Evolutionary conservation across 2,329 filamentous ascomycete species (phyloP).

Genomic region (Sporothrix inflata): DNA sequence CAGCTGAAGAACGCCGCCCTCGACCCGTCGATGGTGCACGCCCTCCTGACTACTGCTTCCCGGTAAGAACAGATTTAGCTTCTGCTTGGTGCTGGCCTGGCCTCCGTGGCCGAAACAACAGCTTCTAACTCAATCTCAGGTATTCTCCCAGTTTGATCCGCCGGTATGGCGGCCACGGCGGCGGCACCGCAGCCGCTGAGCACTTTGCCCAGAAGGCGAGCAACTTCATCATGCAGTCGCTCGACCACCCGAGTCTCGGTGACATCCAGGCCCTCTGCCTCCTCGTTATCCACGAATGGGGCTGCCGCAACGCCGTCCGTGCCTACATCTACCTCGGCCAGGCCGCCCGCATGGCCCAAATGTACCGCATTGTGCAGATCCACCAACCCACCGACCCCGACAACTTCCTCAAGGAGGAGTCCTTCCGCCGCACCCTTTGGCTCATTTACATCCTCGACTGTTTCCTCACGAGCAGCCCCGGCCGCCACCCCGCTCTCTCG

Average conservation of each 20-base stretch:
- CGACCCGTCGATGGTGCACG: constrained; percentile 61
- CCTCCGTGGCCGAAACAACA: background rate
- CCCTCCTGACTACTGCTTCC: constrained; percentile 60
- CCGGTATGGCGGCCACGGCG: constrained; percentile 58
- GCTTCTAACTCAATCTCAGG: constrained; percentile 40
- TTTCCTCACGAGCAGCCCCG: constrained; percentile 64
- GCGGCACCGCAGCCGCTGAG: constrained; percentile 58
- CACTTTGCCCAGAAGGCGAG: constrained; percentile 63
- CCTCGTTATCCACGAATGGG: constrained; percentile 66
- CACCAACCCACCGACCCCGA: constrained; percentile 57
- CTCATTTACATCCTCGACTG: constrained; percentile 66
- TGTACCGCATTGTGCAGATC: constrained; percentile 63
- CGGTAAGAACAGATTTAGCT: constrained; percentile 48
- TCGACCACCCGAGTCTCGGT: constrained; percentile 62
- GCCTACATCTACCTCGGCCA: constrained; percentile 67
- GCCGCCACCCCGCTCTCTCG: constrained; percentile 60
- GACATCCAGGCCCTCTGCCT: constrained; percentile 66
- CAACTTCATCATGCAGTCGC: constrained; percentile 58
- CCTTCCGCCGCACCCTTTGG: constrained; percentile 64
- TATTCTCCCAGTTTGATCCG: constrained; percentile 61
- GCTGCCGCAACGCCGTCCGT: constrained; percentile 62
- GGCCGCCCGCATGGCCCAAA: constrained; percentile 66
- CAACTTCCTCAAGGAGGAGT: constrained; percentile 64
- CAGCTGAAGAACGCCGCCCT: constrained; percentile 61
- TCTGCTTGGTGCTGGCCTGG: background rate